Conservation (phyloP, 768 basidiomycete species). For the Pholiota molesta region DNA sequence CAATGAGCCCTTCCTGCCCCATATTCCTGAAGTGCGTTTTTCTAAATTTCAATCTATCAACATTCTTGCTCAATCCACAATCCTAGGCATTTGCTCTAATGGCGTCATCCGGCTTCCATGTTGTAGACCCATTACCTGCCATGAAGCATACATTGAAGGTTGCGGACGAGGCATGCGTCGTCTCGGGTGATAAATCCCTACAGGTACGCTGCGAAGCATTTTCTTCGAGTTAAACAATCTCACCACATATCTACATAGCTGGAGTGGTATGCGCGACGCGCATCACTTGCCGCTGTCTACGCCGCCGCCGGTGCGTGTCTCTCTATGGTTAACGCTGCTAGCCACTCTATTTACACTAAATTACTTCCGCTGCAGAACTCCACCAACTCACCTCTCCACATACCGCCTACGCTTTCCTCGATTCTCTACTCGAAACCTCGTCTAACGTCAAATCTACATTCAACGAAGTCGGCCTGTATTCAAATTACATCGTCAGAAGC, state of each 20-base stretch:
- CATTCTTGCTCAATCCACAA: background rate
- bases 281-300: slow-evolving; percentile 68
- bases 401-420: slow-evolving; percentile 69
- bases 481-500: slow-evolving; percentile 64
- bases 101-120: slow-evolving; percentile 50
- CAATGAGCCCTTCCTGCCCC: slow-evolving; percentile 67
- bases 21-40: slow-evolving; percentile 66
- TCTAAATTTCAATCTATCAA: no score
- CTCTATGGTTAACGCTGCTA: background rate
- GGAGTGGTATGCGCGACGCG: slow-evolving; percentile 73
- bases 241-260: slow-evolving; percentile 39
- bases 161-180: slow-evolving; percentile 72
- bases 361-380: slow-evolving; percentile 49
- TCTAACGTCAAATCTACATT: slow-evolving; percentile 46
- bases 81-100: slow-evolving; percentile 74
- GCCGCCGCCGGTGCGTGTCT: slow-evolving; percentile 60
- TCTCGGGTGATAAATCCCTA: slow-evolving; percentile 53
- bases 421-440: slow-evolving; percentile 58
- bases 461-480: slow-evolving; percentile 56
- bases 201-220: slow-evolving; percentile 47
- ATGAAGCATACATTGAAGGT: slow-evolving; percentile 61
- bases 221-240: no score
- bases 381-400: slow-evolving; percentile 80
- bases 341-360: background rate
- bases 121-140: slow-evolving; percentile 62